Conservation (phyloP, 2,329 filamentous ascomycete species). For the Tolypocladium tundrense region DNA sequence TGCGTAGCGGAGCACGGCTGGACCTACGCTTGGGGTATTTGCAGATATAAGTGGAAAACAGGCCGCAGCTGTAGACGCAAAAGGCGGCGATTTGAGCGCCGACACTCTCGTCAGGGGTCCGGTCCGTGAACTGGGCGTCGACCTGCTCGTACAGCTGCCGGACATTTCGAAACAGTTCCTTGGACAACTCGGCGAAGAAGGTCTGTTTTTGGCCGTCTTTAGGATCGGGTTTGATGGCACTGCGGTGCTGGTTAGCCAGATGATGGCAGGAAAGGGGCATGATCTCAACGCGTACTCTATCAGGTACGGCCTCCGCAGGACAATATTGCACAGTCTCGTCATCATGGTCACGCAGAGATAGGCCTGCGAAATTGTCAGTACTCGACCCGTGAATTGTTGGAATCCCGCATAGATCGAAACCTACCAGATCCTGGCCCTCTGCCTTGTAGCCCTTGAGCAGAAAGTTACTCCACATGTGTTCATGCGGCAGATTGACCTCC, state of each 20-base stretch:
- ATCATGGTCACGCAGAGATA: conserved; percentile 47
- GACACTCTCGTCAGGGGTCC: conserved; percentile 34
- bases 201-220: conserved; percentile 23
- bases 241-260: conserved; percentile 11
- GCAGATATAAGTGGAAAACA: conserved; percentile 40
- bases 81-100: conserved; percentile 46
- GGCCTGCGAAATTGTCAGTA: conserved; percentile 22
- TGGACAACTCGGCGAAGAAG: conserved; percentile 33
- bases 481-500: conserved; percentile 35
- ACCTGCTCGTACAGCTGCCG: conserved; percentile 37
- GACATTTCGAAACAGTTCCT: conserved; percentile 39
- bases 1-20: background rate
- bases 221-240: conserved; percentile 31
- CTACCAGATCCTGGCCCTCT: conserved; percentile 38
- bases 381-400: background rate
- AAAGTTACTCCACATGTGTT: conserved; percentile 35
- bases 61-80: conserved; percentile 43
- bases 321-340: conserved; percentile 45
- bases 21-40: conserved; percentile 38
- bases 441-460: conserved; percentile 34
- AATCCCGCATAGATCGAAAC: conserved; percentile 5
- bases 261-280: background rate
- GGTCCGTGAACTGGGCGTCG: conserved; percentile 37
- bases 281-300: conserved; percentile 28
- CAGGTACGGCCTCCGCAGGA: conserved; percentile 43